Percentiles rank a stretch among this genome's conserved stretches.
phyloP scores from a whole-genome alignment of 371 early-diverging fungal genomes.

The Nosema bombycis region DNA sequence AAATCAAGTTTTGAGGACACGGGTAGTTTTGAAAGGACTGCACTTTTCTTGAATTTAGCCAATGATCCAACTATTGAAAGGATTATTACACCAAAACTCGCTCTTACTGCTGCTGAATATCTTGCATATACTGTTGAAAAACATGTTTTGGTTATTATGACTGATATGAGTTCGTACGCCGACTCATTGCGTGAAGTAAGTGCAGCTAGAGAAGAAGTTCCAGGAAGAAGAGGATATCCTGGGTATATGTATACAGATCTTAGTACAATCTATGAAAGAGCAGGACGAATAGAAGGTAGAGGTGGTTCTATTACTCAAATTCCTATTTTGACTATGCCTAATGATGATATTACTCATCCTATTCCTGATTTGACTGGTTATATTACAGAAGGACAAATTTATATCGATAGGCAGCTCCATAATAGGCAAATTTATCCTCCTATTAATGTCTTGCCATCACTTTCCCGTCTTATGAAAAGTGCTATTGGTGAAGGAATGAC shows the following conservation, averaged over 20 bases:
- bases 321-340: constrained; percentile 99
- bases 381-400: constrained; percentile 99
- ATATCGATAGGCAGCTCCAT: constrained; percentile 93
- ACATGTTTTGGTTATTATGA: constrained; percentile 97
- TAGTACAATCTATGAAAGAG: constrained; percentile 98
- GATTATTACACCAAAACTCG: constrained; percentile 98
- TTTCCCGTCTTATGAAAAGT: constrained; percentile 97
- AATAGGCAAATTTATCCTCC: constrained; percentile 99
- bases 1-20: constrained; percentile 98
- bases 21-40: constrained; percentile 94
- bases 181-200: constrained; percentile 98
- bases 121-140: constrained; percentile 97
- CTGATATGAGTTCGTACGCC: constrained; percentile 99
- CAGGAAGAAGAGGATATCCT: constrained; percentile 99
- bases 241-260: constrained; percentile 99
- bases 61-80: constrained; percentile 99
- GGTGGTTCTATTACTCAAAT: constrained; percentile 99
- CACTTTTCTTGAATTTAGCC: constrained; percentile 96
- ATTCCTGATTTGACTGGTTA: constrained; percentile 99
- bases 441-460: constrained; percentile 96
- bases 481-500: constrained; percentile 99
- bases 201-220: constrained; percentile 99
- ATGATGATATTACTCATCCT: constrained; percentile 99
- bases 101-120: constrained; percentile 97
- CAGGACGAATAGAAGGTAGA: constrained; percentile 94